Conservation (phyloP, 805 yeast species). For the Wickerhamia fluorescens region DNA sequence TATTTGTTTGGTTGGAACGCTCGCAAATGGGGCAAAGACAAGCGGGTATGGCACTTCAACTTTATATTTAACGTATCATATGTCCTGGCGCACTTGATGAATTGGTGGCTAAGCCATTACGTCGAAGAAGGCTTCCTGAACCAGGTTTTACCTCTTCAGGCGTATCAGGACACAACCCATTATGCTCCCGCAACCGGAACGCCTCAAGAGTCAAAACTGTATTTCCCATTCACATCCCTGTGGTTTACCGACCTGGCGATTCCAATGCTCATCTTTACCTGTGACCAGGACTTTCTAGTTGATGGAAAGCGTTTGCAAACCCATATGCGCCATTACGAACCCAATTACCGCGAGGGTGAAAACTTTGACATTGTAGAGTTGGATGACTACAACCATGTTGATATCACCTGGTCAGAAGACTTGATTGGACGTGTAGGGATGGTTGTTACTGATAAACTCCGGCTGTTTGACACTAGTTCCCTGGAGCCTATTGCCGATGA, state of each 20-base stretch:
- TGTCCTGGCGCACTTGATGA: conserved; percentile 74
- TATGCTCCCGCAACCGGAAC: conserved; percentile 8
- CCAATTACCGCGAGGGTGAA: conserved; percentile 26
- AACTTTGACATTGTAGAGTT: conserved; percentile 38
- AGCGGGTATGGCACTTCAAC: conserved; percentile 57
- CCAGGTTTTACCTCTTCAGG: conserved; percentile 26
- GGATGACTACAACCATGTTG: conserved; percentile 74
- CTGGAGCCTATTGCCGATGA: too few relatives aligned
- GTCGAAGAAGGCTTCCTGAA: conserved; percentile 34
- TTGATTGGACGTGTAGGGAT: conserved; percentile 59
- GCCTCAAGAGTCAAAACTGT: conserved; percentile 38
- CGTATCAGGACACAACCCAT: conserved; percentile 23
- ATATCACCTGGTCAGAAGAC: conserved; percentile 89
- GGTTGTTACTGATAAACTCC: conserved; percentile 11
- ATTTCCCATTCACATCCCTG: conserved; percentile 43
- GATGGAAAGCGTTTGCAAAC: conserved; percentile 61
- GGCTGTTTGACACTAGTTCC: too few relatives aligned
- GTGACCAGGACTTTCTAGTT: conserved; percentile 70
- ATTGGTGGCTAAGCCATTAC: conserved; percentile 73
- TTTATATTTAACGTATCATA: conserved; percentile 82
- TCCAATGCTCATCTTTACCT: conserved; percentile 66
- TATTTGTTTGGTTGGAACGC: conserved; percentile 87
- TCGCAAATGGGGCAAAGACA: conserved; percentile 57
- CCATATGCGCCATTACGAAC: conserved; percentile 60
- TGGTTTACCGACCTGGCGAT: conserved; percentile 44